Base-by-base conservation (phyloP, 208 protist genomes). In the Leishmania major region DNA sequence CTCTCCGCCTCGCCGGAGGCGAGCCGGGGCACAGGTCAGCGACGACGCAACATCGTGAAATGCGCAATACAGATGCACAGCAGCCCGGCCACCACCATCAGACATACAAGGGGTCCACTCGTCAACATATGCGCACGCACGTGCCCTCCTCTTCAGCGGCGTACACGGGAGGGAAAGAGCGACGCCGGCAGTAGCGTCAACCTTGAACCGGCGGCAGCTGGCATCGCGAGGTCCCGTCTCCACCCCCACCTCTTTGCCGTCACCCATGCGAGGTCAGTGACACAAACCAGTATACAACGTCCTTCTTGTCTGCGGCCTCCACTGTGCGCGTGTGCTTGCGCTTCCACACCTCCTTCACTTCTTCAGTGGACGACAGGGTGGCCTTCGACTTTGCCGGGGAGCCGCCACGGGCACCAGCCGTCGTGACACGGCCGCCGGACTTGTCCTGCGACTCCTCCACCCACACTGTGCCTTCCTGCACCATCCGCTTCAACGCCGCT, bases 401-500 rank as follows among this genome's bases (percentile, higher is more conserved):
- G 51, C 15, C 40, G 1, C 8, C 15, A 8, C 3, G 28, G 31
- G 53, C 75, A 49, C 31, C 40, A 8, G 75, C 7, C 49, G 28
- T 76, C 55, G 53, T 47, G 10, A 57, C n/a, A 47, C 51, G 53
- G n/a, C 1, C 47, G 15, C 11, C 31, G 7, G 67, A 55, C 8
- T 11, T 43, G 22, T 28, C 31, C 73, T 77, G 72, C 77, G 64
- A 57, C 55, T 85, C 82, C 64, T 96, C 92, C 25, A 97, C 86
- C 93, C 95, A 97, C 45, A 95, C 92, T 22, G 92, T 90, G 28
- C 95, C 95, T 25, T 92, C 88, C 74, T 96, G 93, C 78, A 97
- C 88, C 84, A 95, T 88, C 15, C 91, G 84, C 84, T 90, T 71
- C 57, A 97, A 75, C 11, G 85, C 91, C 1, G 90, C 89, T 3